Base-by-base conservation (phyloP, 345 rosid genomes). In the Isatis tinctoria region DNA sequence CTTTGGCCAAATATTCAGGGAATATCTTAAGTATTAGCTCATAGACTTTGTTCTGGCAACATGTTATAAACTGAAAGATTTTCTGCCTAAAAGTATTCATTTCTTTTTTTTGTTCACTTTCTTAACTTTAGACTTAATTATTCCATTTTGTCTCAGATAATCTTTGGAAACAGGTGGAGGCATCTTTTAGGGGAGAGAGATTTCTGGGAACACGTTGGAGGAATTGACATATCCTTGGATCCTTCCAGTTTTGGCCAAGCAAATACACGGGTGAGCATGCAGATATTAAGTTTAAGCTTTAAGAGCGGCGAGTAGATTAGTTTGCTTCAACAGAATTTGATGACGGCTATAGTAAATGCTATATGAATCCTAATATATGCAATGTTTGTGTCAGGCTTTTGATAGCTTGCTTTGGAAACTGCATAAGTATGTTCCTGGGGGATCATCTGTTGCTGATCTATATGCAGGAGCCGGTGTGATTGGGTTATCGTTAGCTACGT, bases 221-320 rank as follows among this genome's bases (percentile, higher is more conserved):
- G 96, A 44, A 86, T 94, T 71, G 97, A 94, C 79, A 85, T 94
- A 78, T 90, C 90, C 69, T 74, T 94, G 83, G 90, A 87, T 65
- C 96, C 98, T 39, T 91, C 96, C 77, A 84, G 96, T 84, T 94
- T 94, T 79, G 96, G 96, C 77, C 98, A 94, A 82, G 97, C 98
- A 71, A 94, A 94, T 77, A 90, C 92, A 13, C 83, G 83, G 82
- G 96, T 94, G 60, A n/a, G 80, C 40, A 45, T 70, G 43, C 43
- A 4, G 51, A 33, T 63, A 35, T 26, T 33, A 8, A 53, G 24
- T 43, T 53, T 49, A 69, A 27, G 26, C 37, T 35, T 44, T 67
- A 30, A 40, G 28, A 59, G 47, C 47, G 0, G 3, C 8, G 10
- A 68, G 48, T 41, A 3, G 16, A 18, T 60, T 3, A 9, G 9